Percentiles rank a stretch among this genome's conserved stretches.
Conservation (phyloP, 768 basidiomycete genomes). For the Lyophyllum semitale region DNA sequence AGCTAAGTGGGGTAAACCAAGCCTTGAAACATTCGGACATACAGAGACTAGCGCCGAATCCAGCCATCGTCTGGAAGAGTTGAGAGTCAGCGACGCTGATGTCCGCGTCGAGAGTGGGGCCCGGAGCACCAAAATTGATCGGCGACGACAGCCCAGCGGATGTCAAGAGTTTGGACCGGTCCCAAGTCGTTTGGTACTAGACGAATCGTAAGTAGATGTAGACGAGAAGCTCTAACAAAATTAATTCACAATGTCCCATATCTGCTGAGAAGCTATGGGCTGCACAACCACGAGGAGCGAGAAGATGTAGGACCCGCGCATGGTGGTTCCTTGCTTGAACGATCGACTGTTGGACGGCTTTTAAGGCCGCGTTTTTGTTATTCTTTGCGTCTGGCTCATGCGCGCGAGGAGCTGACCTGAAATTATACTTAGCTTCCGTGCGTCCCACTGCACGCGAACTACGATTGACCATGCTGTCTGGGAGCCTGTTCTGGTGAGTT, state of each 20-base stretch:
- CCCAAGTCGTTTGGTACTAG: conserved; percentile 66
- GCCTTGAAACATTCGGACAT: conserved; percentile 2
- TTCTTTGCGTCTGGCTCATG: not conserved
- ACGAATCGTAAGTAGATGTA: not conserved
- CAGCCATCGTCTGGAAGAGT: conserved; percentile 63
- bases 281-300: conserved; percentile 3
- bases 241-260: conserved; percentile 21
- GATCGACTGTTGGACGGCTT: not conserved
- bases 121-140: conserved; percentile 62
- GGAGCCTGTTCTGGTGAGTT: not conserved
- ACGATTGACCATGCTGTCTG: not conserved
- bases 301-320: conserved; percentile 7
- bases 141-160: conserved; percentile 45
- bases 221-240: not conserved
- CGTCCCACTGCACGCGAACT: not conserved
- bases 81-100: conserved; percentile 59
- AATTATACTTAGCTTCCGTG: not conserved
- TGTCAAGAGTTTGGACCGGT: conserved; percentile 52
- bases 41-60: conserved; percentile 73
- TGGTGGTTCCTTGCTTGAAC: not conserved
- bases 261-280: conserved; percentile 20
- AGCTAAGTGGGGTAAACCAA: not conserved
- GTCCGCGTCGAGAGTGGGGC: conserved; percentile 57
- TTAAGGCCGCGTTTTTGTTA: conserved; percentile 1
- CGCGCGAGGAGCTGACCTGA: not conserved